Conservation (phyloP, 2,329 filamentous ascomycete species). For the Beauveria brongniartii region DNA sequence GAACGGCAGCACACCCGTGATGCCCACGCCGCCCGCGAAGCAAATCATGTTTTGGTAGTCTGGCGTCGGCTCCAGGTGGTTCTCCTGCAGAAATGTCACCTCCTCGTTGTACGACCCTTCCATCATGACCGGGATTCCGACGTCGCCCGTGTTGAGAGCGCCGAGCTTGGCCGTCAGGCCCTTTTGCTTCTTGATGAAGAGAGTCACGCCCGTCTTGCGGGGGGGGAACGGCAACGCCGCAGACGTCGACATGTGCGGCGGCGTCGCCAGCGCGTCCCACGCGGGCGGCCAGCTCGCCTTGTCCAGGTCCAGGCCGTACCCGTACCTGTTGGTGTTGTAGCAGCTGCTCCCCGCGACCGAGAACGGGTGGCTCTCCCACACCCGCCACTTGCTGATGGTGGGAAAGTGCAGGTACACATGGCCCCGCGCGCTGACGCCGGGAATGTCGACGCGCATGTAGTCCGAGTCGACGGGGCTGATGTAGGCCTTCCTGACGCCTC, state of each 20-base stretch:
- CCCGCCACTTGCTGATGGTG: conserved; percentile 16
- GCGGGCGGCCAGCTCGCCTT: background rate
- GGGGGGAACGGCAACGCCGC: background rate
- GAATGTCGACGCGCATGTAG: conserved; percentile 21
- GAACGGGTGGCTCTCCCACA: conserved; percentile 26
- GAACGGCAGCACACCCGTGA: conserved; percentile 22
- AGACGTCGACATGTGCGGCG: background rate
- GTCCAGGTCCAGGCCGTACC: conserved; percentile 1
- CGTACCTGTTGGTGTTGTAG: background rate
- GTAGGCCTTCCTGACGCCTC: conserved; percentile 16
- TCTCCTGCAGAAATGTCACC: conserved; percentile 13
- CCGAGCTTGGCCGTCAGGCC: conserved; percentile 14
- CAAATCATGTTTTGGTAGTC: conserved; percentile 20
- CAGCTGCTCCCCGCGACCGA: conserved; percentile 15
- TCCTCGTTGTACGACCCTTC: conserved; percentile 16
- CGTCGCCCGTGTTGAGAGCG: background rate
- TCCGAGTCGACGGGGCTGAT: conserved; percentile 18
- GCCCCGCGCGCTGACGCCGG: conserved; percentile 15
- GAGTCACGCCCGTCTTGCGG: conserved; percentile 11
- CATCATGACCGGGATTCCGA: conserved; percentile 16
- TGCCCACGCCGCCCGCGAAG: conserved; percentile 24
- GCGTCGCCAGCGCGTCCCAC: background rate
- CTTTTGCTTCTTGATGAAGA: conserved; percentile 14
- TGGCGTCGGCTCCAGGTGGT: conserved; percentile 11
- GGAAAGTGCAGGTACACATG: conserved; percentile 24